Conservation (phyloP, 805 yeast genomes). For the Metschnikowia cerradonensis region DNA sequence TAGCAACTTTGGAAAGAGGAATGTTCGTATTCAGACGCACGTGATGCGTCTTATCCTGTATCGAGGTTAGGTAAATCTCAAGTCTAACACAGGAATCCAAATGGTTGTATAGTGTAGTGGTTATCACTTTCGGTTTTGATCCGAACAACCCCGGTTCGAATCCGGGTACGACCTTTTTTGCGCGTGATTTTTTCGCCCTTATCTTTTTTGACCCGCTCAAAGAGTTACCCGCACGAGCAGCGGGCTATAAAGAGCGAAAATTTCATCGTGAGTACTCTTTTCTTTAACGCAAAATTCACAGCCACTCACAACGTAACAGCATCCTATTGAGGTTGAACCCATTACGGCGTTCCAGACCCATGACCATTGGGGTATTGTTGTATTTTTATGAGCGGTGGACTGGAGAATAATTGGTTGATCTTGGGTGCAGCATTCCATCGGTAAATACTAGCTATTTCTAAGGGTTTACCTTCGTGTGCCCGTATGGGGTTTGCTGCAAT, state of each 20-base stretch:
- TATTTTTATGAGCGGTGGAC: slow-evolving; percentile 42
- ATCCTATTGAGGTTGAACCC: slow-evolving; percentile 69
- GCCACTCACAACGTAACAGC: slow-evolving; percentile 59
- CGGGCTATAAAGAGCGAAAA: slow-evolving; percentile 15
- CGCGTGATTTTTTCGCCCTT: slow-evolving; percentile 5
- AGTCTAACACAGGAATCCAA: too few relatives aligned
- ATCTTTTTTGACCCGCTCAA: background rate
- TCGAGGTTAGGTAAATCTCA: too few relatives aligned
- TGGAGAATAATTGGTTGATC: slow-evolving; percentile 61
- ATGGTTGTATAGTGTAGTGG: slow-evolving; percentile 68
- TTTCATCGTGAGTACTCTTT: slow-evolving; percentile 12
- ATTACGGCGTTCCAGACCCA: slow-evolving; percentile 63
- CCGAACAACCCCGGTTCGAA: slow-evolving; percentile 82
- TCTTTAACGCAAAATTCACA: slow-evolving; percentile 60
- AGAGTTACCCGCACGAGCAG: slow-evolving; percentile 28
- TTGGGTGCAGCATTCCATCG: slow-evolving; percentile 73
- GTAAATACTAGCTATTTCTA: slow-evolving; percentile 46
- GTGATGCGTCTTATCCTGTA: too few relatives aligned
- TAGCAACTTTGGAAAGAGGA: too few relatives aligned
- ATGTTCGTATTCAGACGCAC: too few relatives aligned
- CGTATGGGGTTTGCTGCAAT: slow-evolving; percentile 69
- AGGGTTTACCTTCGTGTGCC: slow-evolving; percentile 75
- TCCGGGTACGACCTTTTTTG: slow-evolving; percentile 68
- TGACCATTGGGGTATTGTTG: slow-evolving; percentile 60
- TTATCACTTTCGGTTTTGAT: slow-evolving; percentile 78